Evolutionary conservation across 2,329 filamentous ascomycete species (phyloP).

Genomic region (Fusarium lyarnte): DNA sequence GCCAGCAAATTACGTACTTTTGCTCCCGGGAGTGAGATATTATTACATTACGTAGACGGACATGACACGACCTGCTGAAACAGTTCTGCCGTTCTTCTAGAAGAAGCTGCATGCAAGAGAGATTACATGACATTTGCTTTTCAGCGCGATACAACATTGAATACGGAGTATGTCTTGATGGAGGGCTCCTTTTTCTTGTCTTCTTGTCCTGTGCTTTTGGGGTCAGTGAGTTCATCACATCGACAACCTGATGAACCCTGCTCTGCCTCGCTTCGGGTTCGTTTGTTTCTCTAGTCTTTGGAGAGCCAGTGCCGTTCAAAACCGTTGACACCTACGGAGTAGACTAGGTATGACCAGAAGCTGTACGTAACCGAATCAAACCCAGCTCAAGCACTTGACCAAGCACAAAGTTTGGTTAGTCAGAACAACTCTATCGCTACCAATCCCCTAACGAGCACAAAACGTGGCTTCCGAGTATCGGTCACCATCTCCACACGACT

Average conservation of each 20-base stretch:
- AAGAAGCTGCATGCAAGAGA: slow-evolving; percentile 38
- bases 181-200: neutral
- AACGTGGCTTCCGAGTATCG: slow-evolving; percentile 3
- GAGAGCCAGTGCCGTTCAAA: neutral
- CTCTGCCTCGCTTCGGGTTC: neutral
- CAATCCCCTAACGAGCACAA: slow-evolving; percentile 16
- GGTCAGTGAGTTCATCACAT: slow-evolving; percentile 20
- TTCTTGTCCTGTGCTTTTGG: slow-evolving; percentile 1
- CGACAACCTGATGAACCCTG: slow-evolving; percentile 7
- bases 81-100: slow-evolving; percentile 48
- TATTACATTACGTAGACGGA: slow-evolving; percentile 1
- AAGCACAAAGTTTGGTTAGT: slow-evolving; percentile 18
- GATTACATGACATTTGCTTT: slow-evolving; percentile 8
- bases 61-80: slow-evolving; percentile 4
- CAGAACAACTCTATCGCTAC: slow-evolving; percentile 10
- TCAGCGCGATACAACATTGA: slow-evolving; percentile 1
- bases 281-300: neutral
- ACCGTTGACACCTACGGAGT: neutral
- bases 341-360: neutral
- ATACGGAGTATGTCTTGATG: neutral
- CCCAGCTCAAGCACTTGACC: slow-evolving; percentile 1
- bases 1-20: slow-evolving; percentile 33
- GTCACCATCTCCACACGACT: neutral
- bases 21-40: slow-evolving; percentile 7
- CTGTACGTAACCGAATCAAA: slow-evolving; percentile 9